These are phyloP conservation scores for Podila minutissima DNA, from an alignment of 192 early-diverging fungal species.

Conservation along the genomic window DNA sequence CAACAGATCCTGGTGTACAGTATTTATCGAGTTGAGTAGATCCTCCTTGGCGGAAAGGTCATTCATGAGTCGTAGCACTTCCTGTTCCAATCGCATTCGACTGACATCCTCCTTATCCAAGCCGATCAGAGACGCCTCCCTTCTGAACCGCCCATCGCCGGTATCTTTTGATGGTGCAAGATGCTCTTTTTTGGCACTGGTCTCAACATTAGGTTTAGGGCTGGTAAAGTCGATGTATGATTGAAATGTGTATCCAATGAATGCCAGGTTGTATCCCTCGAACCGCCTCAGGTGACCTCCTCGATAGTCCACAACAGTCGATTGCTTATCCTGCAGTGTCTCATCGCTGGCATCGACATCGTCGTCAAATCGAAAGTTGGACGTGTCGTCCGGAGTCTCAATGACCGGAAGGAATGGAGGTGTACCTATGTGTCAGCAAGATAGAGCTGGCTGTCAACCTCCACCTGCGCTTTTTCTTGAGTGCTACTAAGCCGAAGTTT, in stretches of 20 bases:
- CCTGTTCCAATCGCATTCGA: slow-evolving; percentile 46
- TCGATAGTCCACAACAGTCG: slow-evolving; percentile 55
- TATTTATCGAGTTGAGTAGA: slow-evolving; percentile 20
- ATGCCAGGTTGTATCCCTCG: slow-evolving; percentile 82
- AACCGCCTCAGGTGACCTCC: slow-evolving; percentile 64
- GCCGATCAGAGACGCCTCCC: slow-evolving; percentile 31
- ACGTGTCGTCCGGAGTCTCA: slow-evolving; percentile 87
- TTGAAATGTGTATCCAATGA: slow-evolving; percentile 88
- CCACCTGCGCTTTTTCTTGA: neutral
- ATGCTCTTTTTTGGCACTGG: neutral
- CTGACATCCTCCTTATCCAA: slow-evolving; percentile 46
- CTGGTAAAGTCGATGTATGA: slow-evolving; percentile 41
- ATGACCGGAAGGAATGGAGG: slow-evolving; percentile 92
- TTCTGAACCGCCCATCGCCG: slow-evolving; percentile 11
- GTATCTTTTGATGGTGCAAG: slow-evolving; percentile 2
- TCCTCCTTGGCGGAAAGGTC: slow-evolving; percentile 37
- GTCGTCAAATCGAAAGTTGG: slow-evolving; percentile 87
- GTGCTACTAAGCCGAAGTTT: too few relatives aligned
- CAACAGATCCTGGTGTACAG: slow-evolving; percentile 31
- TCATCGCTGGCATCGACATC: slow-evolving; percentile 68
- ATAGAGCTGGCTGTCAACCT: slow-evolving; percentile 13
- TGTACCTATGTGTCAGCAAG: slow-evolving; percentile 18
- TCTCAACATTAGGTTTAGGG: neutral
- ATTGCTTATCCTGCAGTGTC: slow-evolving; percentile 53
- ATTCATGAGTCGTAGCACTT: slow-evolving; percentile 23